A percentile compares a stretch with the other conserved stretches of the same genome.
phyloP scores from a whole-genome alignment of 1,284 basidiomycete genomes.

The Microbotryum scabiosae region DNA sequence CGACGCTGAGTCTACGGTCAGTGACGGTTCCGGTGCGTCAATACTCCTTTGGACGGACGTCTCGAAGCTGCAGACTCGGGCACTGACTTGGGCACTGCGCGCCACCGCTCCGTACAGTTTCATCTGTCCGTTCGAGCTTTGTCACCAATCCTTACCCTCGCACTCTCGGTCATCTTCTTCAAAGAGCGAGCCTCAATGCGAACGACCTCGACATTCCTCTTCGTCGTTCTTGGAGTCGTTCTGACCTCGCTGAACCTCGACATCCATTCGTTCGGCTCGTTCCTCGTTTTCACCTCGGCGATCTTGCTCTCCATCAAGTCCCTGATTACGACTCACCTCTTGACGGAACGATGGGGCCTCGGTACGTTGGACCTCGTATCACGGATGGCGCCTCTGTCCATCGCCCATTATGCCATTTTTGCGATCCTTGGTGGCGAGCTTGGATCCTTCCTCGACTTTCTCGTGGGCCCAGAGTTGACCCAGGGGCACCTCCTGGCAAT shows the following conservation, averaged over 20 bases:
- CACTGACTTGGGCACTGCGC: background rate
- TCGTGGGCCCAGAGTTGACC: constrained; percentile 12
- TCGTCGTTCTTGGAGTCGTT: constrained; percentile 24
- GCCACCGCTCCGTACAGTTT: constrained; percentile 4
- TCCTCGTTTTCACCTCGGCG: constrained; percentile 17
- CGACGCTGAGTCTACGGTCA: constrained; percentile 17
- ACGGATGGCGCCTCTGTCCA: constrained; percentile 7
- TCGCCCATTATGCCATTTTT: constrained; percentile 23
- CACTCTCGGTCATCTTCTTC: constrained; percentile 25
- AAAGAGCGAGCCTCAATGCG: constrained; percentile 7
- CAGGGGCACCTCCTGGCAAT: constrained; percentile 14
- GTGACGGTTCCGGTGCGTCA: constrained; percentile 24
- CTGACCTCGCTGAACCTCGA: constrained; percentile 23
- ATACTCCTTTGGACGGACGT: background rate
- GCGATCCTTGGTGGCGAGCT: constrained; percentile 24
- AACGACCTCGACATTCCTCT: constrained; percentile 15
- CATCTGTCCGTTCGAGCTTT: constrained; percentile 29
- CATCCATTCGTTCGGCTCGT: constrained; percentile 14
- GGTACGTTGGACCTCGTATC: constrained; percentile 24
- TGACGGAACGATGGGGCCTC: constrained; percentile 14
- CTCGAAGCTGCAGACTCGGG: background rate
- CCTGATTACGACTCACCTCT: constrained; percentile 22
- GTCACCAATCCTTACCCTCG: constrained; percentile 25
- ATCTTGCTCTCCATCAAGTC: constrained; percentile 23
- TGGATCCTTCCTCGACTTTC: constrained; percentile 5